phyloP scores from a whole-genome alignment of 768 basidiomycete species.

The Naematelia aurantialba region DNA sequence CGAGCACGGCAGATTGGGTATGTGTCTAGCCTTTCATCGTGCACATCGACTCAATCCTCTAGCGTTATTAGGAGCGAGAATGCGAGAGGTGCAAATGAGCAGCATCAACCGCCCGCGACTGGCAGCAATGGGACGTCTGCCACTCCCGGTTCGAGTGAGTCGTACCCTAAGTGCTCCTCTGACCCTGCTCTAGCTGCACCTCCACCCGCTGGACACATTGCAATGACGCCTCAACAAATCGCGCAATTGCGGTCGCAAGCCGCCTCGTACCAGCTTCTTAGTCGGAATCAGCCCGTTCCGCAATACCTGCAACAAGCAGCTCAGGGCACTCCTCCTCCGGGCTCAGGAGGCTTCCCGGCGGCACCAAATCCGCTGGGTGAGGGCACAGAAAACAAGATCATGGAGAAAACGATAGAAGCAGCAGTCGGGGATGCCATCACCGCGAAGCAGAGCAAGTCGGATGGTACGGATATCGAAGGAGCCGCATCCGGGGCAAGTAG shows the following conservation, averaged over 20 bases:
- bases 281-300: slow-evolving; percentile 46
- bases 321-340: slow-evolving; percentile 34
- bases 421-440: slow-evolving; percentile 24
- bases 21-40: too few species aligned
- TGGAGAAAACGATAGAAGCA: slow-evolving; percentile 47
- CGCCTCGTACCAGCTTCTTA: slow-evolving; percentile 44
- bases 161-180: neutral
- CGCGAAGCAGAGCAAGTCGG: slow-evolving; percentile 3
- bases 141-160: slow-evolving; percentile 1
- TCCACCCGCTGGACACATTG: slow-evolving; percentile 14
- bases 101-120: neutral
- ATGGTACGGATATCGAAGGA: slow-evolving; percentile 19
- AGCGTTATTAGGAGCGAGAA: neutral
- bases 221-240: slow-evolving; percentile 50
- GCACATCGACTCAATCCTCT: neutral
- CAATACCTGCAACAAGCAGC: slow-evolving; percentile 45
- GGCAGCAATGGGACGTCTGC: slow-evolving; percentile 2
- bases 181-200: slow-evolving; percentile 1
- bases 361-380: slow-evolving; percentile 18
- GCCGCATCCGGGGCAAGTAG: slow-evolving; percentile 16
- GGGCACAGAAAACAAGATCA: slow-evolving; percentile 28
- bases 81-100: neutral
- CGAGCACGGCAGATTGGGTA: slow-evolving; percentile 28
- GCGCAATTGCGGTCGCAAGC: slow-evolving; percentile 49
- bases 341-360: slow-evolving; percentile 24